Conservation (phyloP, 305 asterid genomes). For the Fraxinus latifolia region DNA sequence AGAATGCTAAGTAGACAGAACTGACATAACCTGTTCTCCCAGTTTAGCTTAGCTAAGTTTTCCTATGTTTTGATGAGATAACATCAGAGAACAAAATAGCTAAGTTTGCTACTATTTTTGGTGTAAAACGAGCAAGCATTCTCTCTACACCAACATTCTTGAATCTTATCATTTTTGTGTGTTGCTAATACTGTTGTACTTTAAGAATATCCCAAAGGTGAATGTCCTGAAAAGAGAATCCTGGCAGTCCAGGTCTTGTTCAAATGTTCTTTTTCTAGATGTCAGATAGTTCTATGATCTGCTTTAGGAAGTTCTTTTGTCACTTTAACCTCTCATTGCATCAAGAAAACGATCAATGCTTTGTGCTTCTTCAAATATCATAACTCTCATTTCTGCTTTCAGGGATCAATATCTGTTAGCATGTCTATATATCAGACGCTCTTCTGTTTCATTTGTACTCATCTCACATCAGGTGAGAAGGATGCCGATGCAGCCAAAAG, state of each 20-base stretch:
- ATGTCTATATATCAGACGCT: conserved; percentile 92
- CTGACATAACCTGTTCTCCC: not conserved
- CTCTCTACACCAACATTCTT: not conserved
- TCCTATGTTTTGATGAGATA: not conserved
- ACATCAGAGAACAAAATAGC: not conserved
- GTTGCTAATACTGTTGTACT: not conserved
- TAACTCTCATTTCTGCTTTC: conserved; percentile 22
- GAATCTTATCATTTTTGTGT: not conserved
- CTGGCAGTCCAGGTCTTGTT: not conserved
- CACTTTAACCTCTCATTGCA: not conserved
- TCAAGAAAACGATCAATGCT: not conserved
- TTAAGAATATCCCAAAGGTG: not conserved
- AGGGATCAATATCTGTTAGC: conserved; percentile 95
- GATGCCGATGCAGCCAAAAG: conserved; percentile 69
- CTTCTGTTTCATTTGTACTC: conserved; percentile 81
- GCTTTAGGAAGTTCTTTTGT: not conserved
- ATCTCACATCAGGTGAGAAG: conserved; percentile 86
- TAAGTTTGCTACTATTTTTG: not conserved
- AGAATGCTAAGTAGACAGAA: not conserved
- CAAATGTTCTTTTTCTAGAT: not conserved
- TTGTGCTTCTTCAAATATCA: not conserved
- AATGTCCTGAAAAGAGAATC: not conserved
- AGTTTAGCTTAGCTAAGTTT: not conserved
- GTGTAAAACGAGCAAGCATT: not conserved
- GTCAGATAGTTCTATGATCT: not conserved